A percentile compares a stretch with the other conserved stretches of the same genome.
phyloP scores from a whole-genome alignment of 129 eudicot species.

The Escallonia rubra region DNA sequence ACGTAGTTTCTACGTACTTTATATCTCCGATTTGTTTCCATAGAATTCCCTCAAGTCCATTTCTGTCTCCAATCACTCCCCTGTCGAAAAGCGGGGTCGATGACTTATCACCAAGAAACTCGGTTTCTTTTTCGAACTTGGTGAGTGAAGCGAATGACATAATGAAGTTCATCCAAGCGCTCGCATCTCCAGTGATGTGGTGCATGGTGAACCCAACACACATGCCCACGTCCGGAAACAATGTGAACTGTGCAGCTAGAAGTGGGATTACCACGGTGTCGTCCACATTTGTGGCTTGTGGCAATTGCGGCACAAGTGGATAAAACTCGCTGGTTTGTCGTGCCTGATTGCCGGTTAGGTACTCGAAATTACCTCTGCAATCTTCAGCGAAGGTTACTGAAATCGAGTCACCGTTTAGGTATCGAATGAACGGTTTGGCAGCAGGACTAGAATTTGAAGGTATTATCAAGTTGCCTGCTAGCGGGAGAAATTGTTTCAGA shows the following conservation, averaged over 20 bases:
- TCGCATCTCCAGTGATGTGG: conserved; percentile 18
- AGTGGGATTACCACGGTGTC: conserved; percentile 2
- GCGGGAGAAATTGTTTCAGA: conserved; percentile 8
- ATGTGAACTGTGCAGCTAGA: conserved; percentile 23
- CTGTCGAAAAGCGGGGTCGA: conserved; percentile 16
- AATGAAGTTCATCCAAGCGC: conserved; percentile 12
- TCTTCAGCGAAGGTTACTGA: conserved; percentile 22
- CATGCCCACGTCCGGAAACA: conserved; percentile 16
- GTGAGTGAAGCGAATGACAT: conserved; percentile 16
- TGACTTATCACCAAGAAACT: too few species aligned
- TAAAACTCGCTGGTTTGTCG: conserved; percentile 4
- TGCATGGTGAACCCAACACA: conserved; percentile 14
- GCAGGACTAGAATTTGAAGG: not conserved
- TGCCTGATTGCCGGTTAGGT: not conserved
- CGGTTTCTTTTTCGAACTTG: not conserved
- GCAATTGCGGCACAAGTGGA: conserved; percentile 13
- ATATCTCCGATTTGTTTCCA: not conserved
- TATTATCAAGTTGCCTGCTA: conserved; percentile 13
- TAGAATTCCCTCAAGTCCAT: conserved; percentile 1
- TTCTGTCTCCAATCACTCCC: conserved; percentile 12
- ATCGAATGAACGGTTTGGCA: not conserved
- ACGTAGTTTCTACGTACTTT: not conserved
- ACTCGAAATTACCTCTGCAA: not conserved
- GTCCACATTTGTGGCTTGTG: not conserved
- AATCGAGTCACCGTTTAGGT: conserved; percentile 22